phyloP scores from a whole-genome alignment of 1,284 basidiomycete genomes.

The Boletus mariae region DNA sequence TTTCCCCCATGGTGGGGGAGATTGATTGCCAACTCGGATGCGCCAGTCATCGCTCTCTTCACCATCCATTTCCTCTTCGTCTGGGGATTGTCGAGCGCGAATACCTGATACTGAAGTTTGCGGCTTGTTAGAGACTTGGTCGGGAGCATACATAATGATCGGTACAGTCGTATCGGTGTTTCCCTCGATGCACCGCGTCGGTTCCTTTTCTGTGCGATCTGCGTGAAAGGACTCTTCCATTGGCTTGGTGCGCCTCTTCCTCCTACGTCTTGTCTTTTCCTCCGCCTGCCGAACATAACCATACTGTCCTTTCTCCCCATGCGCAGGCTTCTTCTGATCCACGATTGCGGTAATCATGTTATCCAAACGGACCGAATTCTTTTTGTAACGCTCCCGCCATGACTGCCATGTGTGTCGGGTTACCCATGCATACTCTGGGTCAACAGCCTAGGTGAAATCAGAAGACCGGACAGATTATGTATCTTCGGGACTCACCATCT shows the following conservation, averaged over 20 bases:
- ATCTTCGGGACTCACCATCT: constrained; percentile 37
- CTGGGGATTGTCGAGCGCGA: constrained; percentile 34
- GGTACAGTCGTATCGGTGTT: constrained; percentile 13
- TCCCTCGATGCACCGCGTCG: constrained; percentile 22
- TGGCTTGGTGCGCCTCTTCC: constrained; percentile 45
- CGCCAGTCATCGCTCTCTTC: constrained; percentile 61
- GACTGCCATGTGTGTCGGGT: constrained; percentile 83
- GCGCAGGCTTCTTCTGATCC: constrained; percentile 57
- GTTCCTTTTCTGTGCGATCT: constrained; percentile 24
- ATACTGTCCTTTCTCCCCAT: constrained; percentile 72
- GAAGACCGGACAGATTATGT: not conserved
- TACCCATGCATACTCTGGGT: constrained; percentile 74
- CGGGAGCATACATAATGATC: constrained; percentile 26
- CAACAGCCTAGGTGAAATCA: constrained; percentile 37
- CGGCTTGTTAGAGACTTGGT: constrained; percentile 17
- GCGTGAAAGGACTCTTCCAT: constrained; percentile 24
- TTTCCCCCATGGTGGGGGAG: constrained; percentile 68
- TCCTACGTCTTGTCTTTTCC: constrained; percentile 54
- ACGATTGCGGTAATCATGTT: constrained; percentile 59
- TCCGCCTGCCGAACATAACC: constrained; percentile 71
- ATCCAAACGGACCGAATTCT: constrained; percentile 66
- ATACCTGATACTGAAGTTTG: constrained; percentile 16
- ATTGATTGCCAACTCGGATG: constrained; percentile 55
- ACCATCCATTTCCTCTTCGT: constrained; percentile 56
- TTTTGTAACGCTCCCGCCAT: constrained; percentile 83